Base-by-base conservation (phyloP, 2,329 filamentous ascomycete species). In the Colletotrichum acutatum region DNA sequence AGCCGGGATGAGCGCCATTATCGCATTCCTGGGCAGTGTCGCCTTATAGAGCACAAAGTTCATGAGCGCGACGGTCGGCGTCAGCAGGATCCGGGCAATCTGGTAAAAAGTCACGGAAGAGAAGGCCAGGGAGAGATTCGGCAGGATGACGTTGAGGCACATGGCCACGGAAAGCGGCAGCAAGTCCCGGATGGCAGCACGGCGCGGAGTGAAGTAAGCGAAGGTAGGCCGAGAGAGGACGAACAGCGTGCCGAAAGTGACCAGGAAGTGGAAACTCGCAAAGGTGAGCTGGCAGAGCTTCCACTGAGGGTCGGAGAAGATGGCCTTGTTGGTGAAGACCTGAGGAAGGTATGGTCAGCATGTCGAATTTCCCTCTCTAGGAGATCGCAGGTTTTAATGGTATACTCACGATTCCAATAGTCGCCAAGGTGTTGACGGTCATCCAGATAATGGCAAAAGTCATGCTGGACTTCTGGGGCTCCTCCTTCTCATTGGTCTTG, bases 61-160 rank as follows among this genome's bases (percentile, higher is more conserved):
- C 85, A 93, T 89, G 19, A 89, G 79, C 5, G 90, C 91, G 24
- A 92, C 90, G 56, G 86, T 87, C 3, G 92, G 92, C 1, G 91
- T 93, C 32, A 93, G 86, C 14, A 93, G 84, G 71, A 93, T 91
- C 28, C 91, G 88, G 5, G 90, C 90, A 61, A 93, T 88, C 80
- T 94, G 91, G 80, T 93, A 93, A 79, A 93, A 93, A 54, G 90
- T 91, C 54, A 93, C 89, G 63, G 88, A 89, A 26, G 91, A 93
- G 79, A 90, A 92, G 34, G 91, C 91, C 56, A 94, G 84, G 1
- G 90, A 92, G 7, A 93, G 82, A 77, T 93, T 93, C 11, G 90
- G 91, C 11, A 93, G 84, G 74, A 93, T 90, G 78, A 93, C 90
- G 80, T 93, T 93, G 72, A 91, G 84, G 64, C 89, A 87, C 91